Evolutionary conservation across 2,329 filamentous ascomycete genomes (phyloP).

Genomic region (Fusarium sp.): DNA sequence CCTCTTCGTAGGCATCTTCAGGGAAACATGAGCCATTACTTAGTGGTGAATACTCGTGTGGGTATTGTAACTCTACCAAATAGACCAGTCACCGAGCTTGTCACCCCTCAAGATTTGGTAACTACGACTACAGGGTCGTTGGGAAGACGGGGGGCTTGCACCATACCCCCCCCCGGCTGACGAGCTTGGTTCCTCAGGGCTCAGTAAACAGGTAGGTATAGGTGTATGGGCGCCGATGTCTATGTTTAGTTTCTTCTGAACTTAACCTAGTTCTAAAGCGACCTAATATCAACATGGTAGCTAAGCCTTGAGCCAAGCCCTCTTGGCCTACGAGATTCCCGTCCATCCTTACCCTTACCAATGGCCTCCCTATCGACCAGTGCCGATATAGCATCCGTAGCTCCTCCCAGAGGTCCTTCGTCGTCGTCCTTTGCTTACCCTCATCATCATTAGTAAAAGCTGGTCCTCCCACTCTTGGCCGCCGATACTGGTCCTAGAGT

Average conservation of each 20-base stretch:
- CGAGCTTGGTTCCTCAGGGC: neutral
- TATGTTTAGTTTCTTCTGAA: neutral
- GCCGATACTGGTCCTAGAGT: too few relatives aligned
- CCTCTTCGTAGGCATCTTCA: neutral
- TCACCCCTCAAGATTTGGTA: neutral
- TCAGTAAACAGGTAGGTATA: neutral
- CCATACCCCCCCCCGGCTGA: neutral
- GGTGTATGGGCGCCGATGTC: neutral
- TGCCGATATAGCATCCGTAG: rapidly evolving
- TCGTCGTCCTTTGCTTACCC: neutral
- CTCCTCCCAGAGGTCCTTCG: neutral
- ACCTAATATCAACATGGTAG: neutral
- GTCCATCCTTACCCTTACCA: too few relatives aligned
- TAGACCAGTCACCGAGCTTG: neutral
- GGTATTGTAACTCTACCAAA: neutral
- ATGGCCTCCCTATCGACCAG: neutral
- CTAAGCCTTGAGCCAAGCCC: neutral
- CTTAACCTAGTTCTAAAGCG: too few relatives aligned
- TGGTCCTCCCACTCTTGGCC: too few relatives aligned
- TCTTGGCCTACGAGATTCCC: neutral
- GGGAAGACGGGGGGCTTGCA: neutral
- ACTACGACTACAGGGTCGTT: neutral
- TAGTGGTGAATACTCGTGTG: neutral
- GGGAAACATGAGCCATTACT: neutral
- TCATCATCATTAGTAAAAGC: too few relatives aligned